Conservation (phyloP, 352 stramenopile genomes). For the Pythium aristosporum region DNA sequence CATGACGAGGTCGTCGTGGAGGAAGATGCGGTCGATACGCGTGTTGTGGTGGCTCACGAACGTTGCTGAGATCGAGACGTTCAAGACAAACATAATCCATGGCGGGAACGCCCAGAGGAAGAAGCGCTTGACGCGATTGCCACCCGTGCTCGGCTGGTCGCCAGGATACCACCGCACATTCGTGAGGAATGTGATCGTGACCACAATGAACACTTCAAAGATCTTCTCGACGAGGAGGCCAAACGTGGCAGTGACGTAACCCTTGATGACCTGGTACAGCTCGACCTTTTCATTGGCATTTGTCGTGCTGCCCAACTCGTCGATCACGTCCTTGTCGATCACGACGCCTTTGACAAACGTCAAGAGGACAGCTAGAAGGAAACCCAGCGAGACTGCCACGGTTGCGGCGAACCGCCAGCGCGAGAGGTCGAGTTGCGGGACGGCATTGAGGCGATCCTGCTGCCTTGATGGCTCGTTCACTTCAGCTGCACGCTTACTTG, state of each 20-base stretch:
- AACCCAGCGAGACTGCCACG: not conserved
- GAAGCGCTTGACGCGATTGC: constrained; percentile 31
- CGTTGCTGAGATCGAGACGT: constrained; percentile 39
- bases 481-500: not conserved
- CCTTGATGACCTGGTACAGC: constrained; percentile 41
- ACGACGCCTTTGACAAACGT: constrained; percentile 36
- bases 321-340: constrained; percentile 33
- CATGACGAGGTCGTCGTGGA: constrained; percentile 22
- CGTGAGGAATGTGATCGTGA: constrained; percentile 36
- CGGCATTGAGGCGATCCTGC: not conserved
- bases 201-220: constrained; percentile 40
- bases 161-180: constrained; percentile 39
- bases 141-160: constrained; percentile 24
- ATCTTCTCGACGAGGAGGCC: constrained; percentile 32
- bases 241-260: constrained; percentile 33
- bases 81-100: constrained; percentile 41
- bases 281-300: constrained; percentile 34
- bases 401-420: constrained; percentile 5
- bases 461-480: not conserved
- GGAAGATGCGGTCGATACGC: constrained; percentile 35
- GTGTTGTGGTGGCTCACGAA: constrained; percentile 42
- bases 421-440: constrained; percentile 4
- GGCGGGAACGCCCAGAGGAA: constrained; percentile 35
- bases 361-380: constrained; percentile 25
- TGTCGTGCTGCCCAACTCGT: constrained; percentile 33